Evolutionary conservation across 306 rosid species (phyloP), one percentile per base, ranked within the genome.

Genomic region (Prunus fruticosa): DNA sequence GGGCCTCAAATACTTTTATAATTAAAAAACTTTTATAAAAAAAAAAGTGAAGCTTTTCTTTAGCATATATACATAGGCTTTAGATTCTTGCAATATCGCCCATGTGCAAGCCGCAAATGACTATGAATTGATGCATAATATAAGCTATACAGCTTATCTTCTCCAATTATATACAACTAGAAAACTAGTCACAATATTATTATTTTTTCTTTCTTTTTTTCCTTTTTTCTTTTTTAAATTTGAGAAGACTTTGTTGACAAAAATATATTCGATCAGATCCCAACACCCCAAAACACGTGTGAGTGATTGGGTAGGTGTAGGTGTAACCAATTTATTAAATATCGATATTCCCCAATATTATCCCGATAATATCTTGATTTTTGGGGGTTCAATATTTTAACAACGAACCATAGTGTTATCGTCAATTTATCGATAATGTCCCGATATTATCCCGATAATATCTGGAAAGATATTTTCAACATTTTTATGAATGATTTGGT

Each of bases 101-200:
- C 77, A 65, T 76, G 73, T 76, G 72, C 73, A 51, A n/a, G 9
- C 34, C 57, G 12, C n/a, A 4, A 11, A 28, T 51, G 1, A 28
- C 28, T 45, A 30, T 28, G 57, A 71, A 64, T 6, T 38, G 43
- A 73, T 73, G 77, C 51, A 72, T 56, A 64, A 54, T 25, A 67
- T 77, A 77, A 77, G 75, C 75, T 19, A 22, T 45, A 45, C 68
- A 68, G 46, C 80, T 76, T 76, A 76, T 76, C 61, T 67, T 67
- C 68, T 14, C n/a, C 30, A 16, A 60, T 72, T 56, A 72, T 34
- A 71, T 71, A 41, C 27, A 58, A 57, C 46, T 28, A 15, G 20
- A 53, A 63, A 63, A 63, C 45, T 63, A 63, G 20, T 61, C 34
- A 57, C 15, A 0, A 57, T 57, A 38, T 38, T 38, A 6, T 38